These are phyloP conservation scores for Pascua sp. DNA, from an alignment of 1,284 basidiomycete genomes.

Conservation along the genomic window DNA sequence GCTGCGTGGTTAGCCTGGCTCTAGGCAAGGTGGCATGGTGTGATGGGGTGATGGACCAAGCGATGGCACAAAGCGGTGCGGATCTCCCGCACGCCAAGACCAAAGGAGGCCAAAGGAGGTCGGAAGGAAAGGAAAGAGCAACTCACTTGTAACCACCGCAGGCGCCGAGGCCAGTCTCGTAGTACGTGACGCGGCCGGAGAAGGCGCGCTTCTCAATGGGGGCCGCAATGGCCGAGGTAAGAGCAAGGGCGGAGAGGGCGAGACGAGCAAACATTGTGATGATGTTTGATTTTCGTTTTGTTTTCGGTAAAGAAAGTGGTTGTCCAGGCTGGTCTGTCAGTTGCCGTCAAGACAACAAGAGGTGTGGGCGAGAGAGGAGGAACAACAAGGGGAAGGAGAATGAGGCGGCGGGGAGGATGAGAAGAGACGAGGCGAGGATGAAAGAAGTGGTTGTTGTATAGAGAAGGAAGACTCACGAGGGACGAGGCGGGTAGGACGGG, in stretches of 20 bases:
- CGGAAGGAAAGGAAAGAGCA: background rate
- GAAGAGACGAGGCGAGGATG: no score
- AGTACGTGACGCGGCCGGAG: conserved; percentile 23
- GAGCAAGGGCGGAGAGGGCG: conserved; percentile 1
- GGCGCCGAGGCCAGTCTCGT: conserved; percentile 24
- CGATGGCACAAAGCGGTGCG: background rate
- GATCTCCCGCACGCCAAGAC: background rate
- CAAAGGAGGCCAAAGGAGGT: background rate
- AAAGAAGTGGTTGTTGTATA: no score
- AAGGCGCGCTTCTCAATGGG: conserved; percentile 15
- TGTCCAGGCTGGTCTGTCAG: no score
- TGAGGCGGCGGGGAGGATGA: no score
- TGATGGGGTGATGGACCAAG: background rate
- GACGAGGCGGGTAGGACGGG: no score
- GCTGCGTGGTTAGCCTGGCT: conserved; percentile 1
- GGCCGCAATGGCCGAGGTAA: background rate
- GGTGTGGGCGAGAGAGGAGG: no score
- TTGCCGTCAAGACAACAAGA: no score
- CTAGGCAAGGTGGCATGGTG: conserved; percentile 32
- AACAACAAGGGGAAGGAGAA: no score
- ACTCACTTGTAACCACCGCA: conserved; percentile 20
- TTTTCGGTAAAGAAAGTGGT: no score
- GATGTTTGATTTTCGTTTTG: background rate
- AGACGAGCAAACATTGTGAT: conserved; percentile 1
- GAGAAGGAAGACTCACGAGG: no score